Conservation (phyloP, 2,329 filamentous ascomycete species). For the Sporothrix dimorphospora region DNA sequence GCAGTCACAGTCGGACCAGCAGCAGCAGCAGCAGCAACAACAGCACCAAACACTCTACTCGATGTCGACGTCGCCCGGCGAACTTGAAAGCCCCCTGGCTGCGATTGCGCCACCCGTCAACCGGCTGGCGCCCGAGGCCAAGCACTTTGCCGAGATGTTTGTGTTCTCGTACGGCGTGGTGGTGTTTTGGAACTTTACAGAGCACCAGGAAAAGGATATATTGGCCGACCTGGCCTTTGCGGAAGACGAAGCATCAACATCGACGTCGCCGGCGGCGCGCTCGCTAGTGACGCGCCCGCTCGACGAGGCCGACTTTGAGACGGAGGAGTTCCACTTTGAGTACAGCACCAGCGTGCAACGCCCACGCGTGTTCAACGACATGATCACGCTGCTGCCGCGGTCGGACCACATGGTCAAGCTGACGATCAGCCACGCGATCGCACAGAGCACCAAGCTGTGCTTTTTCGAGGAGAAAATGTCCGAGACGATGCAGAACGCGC, state of each 20-base stretch:
- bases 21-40: not conserved
- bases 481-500: slow-evolving; percentile 88
- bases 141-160: slow-evolving; percentile 91
- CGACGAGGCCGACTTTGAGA: slow-evolving; percentile 90
- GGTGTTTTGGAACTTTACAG: slow-evolving; percentile 98
- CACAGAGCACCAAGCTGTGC: slow-evolving; percentile 93
- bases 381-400: slow-evolving; percentile 92
- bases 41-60: slow-evolving; percentile 20
- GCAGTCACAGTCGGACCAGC: not conserved
- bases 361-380: slow-evolving; percentile 95
- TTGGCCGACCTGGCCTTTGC: slow-evolving; percentile 93
- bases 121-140: slow-evolving; percentile 69
- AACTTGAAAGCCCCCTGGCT: not conserved
- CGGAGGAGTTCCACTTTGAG: slow-evolving; percentile 97
- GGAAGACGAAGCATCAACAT: slow-evolving; percentile 54
- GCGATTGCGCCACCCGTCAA: slow-evolving; percentile 47
- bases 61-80: not conserved
- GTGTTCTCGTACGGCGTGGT: slow-evolving; percentile 97
- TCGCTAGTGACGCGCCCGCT: slow-evolving; percentile 78
- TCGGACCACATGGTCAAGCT: slow-evolving; percentile 98
- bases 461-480: slow-evolving; percentile 97
- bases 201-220: slow-evolving; percentile 94
- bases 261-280: not conserved
- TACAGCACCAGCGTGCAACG: slow-evolving; percentile 85
- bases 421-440: slow-evolving; percentile 95